Evolutionary conservation across 148 eudicot genomes (phyloP).

Genomic region (Drosera capensis): DNA sequence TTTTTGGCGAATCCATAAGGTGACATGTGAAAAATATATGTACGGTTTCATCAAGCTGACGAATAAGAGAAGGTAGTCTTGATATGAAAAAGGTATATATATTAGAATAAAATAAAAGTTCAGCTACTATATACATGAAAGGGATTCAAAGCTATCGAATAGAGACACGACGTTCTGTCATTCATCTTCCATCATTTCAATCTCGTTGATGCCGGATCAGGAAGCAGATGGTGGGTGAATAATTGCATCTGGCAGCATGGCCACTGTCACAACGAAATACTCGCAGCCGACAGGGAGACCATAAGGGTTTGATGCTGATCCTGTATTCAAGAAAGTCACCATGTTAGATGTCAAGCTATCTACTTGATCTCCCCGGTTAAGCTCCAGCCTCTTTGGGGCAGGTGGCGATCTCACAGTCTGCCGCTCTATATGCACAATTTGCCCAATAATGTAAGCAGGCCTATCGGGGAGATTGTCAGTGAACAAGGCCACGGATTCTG

Average conservation of each 20-base stretch:
- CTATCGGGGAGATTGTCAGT: slow-evolving; percentile 54
- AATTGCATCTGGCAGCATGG: slow-evolving; percentile 70
- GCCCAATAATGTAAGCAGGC: slow-evolving; percentile 73
- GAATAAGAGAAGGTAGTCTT: too few species aligned
- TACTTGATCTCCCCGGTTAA: slow-evolving; percentile 13
- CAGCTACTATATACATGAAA: background rate
- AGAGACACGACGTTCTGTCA: background rate
- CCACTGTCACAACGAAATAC: slow-evolving; percentile 70
- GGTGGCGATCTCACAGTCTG: slow-evolving; percentile 33
- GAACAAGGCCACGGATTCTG: slow-evolving; percentile 87
- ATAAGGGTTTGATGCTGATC: slow-evolving; percentile 36
- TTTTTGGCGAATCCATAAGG: too few species aligned
- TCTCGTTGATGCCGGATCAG: slow-evolving; percentile 46
- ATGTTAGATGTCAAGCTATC: slow-evolving; percentile 19
- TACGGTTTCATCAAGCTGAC: too few species aligned
- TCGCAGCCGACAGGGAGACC: slow-evolving; percentile 67
- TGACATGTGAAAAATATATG: too few species aligned
- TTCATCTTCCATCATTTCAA: slow-evolving; percentile 63
- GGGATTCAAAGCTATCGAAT: too few species aligned
- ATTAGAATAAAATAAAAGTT: too few species aligned
- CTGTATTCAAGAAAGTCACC: slow-evolving; percentile 23
- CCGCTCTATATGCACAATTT: slow-evolving; percentile 84
- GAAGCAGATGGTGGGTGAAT: slow-evolving; percentile 59
- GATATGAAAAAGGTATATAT: too few species aligned
- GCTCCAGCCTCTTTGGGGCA: slow-evolving; percentile 11